Conservation (phyloP, 176 grass and related monocot genomes). For the Zoysia japonica region DNA sequence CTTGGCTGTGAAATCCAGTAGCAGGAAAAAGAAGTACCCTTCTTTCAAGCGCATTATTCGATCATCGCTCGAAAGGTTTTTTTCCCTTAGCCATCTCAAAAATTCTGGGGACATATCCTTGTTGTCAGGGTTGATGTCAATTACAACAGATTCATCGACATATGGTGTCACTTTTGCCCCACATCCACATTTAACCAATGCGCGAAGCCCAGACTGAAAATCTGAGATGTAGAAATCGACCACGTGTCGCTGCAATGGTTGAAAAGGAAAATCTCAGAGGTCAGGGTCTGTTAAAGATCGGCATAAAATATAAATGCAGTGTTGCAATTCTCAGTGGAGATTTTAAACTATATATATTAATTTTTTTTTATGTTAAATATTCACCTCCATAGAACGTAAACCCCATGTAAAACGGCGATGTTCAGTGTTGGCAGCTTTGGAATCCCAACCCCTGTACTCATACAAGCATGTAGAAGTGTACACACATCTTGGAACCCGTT, state of each 20-base stretch:
- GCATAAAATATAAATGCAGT: not conserved
- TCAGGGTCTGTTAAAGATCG: not conserved
- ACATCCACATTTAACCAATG: constrained; percentile 85
- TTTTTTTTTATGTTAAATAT: constrained; percentile 4
- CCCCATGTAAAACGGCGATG: constrained; percentile 92
- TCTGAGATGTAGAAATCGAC: constrained; percentile 99
- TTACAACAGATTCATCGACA: constrained; percentile 83
- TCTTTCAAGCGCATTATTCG: constrained; percentile 93
- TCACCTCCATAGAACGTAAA: constrained; percentile 83
- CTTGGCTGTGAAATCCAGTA: constrained; percentile 15
- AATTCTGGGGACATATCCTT: constrained; percentile 92
- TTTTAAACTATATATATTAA: not conserved
- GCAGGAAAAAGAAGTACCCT: constrained; percentile 59
- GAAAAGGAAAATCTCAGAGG: not conserved
- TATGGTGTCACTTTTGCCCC: constrained; percentile 75
- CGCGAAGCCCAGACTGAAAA: constrained; percentile 97
- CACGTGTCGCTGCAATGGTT: constrained; percentile 62
- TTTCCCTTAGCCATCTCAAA: constrained; percentile 79
- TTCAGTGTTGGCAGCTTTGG: constrained; percentile 73
- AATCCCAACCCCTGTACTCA: constrained; percentile 94
- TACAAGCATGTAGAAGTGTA: constrained; percentile 90
- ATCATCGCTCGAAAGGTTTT: constrained; percentile 84
- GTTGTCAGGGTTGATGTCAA: constrained; percentile 87
- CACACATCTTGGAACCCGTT: constrained; percentile 93
- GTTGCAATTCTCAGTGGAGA: not conserved